These are phyloP conservation scores for Ailanthus altissimus DNA, from an alignment of 345 rosid species.

Conservation along the genomic window DNA sequence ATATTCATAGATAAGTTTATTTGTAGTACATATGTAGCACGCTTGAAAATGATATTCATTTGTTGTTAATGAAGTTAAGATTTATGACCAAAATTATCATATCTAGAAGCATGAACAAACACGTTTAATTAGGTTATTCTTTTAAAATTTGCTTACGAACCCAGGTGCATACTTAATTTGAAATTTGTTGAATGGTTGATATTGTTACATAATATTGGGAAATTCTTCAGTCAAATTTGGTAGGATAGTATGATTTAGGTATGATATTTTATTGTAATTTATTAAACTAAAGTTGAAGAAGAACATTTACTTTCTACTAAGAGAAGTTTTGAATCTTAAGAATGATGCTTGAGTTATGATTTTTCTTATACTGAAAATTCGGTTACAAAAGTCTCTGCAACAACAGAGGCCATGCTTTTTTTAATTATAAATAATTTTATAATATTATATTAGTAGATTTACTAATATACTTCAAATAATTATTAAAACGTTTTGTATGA, in stretches of 20 bases:
- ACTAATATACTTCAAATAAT: too few relatives aligned
- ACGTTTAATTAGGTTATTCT: too few relatives aligned
- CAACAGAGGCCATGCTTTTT: too few relatives aligned
- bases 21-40: background rate
- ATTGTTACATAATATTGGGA: background rate
- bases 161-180: background rate
- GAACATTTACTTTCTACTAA: background rate
- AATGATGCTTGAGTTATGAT: background rate
- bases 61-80: background rate
- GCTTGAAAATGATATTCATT: background rate
- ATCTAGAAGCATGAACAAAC: background rate
- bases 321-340: background rate
- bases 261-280: background rate
- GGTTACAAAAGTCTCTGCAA: too few relatives aligned
- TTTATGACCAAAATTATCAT: background rate
- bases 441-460: too few relatives aligned
- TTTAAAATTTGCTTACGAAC: too few relatives aligned
- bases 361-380: background rate
- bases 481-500: too few relatives aligned
- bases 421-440: too few relatives aligned
- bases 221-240: background rate
- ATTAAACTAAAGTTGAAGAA: background rate
- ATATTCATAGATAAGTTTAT: background rate
- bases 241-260: background rate
- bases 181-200: background rate